phyloP scores from a whole-genome alignment of 192 early-diverging fungal species.

The Mortierella alpina region DNA sequence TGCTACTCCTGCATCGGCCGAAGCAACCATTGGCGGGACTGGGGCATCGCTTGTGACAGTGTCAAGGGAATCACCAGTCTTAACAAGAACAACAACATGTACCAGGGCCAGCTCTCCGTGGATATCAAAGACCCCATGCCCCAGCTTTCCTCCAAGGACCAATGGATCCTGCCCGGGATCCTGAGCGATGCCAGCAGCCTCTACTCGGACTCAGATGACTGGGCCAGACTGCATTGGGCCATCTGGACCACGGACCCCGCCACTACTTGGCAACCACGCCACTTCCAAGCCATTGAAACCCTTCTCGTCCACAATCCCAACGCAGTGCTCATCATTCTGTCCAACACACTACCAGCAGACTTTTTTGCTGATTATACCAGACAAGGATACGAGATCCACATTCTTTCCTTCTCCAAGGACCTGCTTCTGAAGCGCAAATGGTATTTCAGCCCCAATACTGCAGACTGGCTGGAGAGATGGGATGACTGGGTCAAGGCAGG shows the following conservation, averaged over 20 bases:
- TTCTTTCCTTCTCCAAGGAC: conserved; percentile 64
- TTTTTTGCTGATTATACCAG: conserved; percentile 64
- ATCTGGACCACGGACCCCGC: conserved; percentile 66
- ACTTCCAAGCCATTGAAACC: conserved; percentile 67
- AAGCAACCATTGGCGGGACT: conserved; percentile 63
- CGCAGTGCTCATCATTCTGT: conserved; percentile 65
- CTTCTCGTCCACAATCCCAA: conserved; percentile 67
- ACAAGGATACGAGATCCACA: conserved; percentile 66
- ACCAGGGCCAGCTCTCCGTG: conserved; percentile 14
- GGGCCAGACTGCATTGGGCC: conserved; percentile 68
- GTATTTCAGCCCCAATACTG: conserved; percentile 67
- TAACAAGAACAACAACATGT: conserved; percentile 16
- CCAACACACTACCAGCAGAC: conserved; percentile 58
- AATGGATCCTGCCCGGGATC: conserved; percentile 65
- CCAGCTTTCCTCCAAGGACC: conserved; percentile 50
- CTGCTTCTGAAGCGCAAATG: conserved; percentile 62
- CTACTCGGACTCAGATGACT: conserved; percentile 67
- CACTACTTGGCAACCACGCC: conserved; percentile 62
- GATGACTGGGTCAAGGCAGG: conserved; percentile 61
- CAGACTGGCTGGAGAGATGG: conserved; percentile 64
- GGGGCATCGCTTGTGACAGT: conserved; percentile 65
- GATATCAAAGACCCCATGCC: conserved; percentile 51
- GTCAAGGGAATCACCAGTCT: conserved; percentile 63
- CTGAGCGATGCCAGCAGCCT: conserved; percentile 61
- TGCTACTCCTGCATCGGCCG: conserved; percentile 67